Base-by-base conservation (phyloP, 1,284 basidiomycete genomes). In the Boletus smithii region DNA sequence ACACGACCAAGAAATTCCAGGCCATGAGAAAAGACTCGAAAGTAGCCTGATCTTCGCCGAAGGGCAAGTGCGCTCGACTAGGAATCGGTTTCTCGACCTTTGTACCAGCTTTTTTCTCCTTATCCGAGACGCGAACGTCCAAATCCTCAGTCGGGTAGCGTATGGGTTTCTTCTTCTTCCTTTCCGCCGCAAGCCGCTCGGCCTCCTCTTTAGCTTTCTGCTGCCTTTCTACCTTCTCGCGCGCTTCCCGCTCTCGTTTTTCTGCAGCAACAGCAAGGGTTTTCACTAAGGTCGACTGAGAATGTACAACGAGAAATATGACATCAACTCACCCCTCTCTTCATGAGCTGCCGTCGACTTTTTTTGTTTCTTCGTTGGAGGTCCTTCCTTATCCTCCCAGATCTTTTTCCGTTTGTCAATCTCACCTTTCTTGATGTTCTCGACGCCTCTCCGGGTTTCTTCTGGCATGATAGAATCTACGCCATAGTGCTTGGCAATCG, bases 1-100 rank as follows among this genome's bases (percentile, higher is more conserved):
- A 92, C 46, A 93, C 85, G 49, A 90, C 85, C 55, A 98, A 71
- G 67, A 97, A 97, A 66, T 90, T 93, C 91, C 94, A 99, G 16
- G 82, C 74, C 78, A 88, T 84, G 37, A 98, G 69, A 67, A 97
- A 91, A 16, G 77, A 73, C 63, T 97, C 94, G 55, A 97, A 95
- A 7, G 80, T 73, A 8, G 80, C 80, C 4, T 75, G 72, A 17
- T 76, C 75, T 35, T 86, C 78, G 42, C 85, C 85, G 61, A 94
- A 93, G 0, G 92, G 91, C 39, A 97, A 69, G 16, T 69, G 74
- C 42, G 64, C 68, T 56, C 69, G 75, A 61, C 77, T 84, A 7
- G 88, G 81, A 31, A 79, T 60, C 16, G 95, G 95, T 53, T 87
- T 75, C 58, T 77, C 77, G 22, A 84, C 61, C 56, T 79, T 81